phyloP scores from a whole-genome alignment of 345 rosid genomes.

The Hevea brasiliensis region DNA sequence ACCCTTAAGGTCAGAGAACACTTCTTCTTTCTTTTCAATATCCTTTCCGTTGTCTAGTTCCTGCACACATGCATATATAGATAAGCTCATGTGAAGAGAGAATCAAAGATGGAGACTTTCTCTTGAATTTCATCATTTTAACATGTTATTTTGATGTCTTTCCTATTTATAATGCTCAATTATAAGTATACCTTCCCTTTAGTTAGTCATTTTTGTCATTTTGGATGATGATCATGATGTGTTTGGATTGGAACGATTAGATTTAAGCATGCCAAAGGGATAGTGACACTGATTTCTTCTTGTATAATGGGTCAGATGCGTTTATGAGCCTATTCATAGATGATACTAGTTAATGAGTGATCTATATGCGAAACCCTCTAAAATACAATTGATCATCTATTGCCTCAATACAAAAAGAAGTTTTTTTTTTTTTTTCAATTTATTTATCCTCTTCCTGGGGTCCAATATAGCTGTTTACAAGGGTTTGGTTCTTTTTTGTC shows the following conservation, averaged over 20 bases:
- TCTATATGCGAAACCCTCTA: neutral
- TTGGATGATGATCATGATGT: slow-evolving; percentile 5
- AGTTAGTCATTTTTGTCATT: neutral
- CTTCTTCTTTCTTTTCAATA: neutral
- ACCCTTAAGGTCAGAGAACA: slow-evolving; percentile 40
- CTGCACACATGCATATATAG: too few relatives aligned
- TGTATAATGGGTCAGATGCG: neutral
- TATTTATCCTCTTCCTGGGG: neutral
- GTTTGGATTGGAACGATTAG: slow-evolving; percentile 3
- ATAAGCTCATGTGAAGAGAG: too few relatives aligned
- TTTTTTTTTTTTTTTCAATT: neutral
- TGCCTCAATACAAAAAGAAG: neutral
- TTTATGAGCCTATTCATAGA: neutral
- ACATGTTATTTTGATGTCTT: neutral
- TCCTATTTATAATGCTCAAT: neutral
- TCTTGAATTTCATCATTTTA: neutral
- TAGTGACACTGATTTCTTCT: neutral
- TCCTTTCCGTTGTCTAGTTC: neutral
- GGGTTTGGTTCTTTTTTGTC: neutral
- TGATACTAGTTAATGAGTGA: neutral
- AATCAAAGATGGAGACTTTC: neutral
- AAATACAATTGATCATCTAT: neutral
- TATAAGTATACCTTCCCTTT: neutral
- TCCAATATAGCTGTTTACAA: neutral
- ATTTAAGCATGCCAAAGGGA: neutral